Conservation (phyloP, 1,284 basidiomycete species). For the Exobasidium cylindrosporum region DNA sequence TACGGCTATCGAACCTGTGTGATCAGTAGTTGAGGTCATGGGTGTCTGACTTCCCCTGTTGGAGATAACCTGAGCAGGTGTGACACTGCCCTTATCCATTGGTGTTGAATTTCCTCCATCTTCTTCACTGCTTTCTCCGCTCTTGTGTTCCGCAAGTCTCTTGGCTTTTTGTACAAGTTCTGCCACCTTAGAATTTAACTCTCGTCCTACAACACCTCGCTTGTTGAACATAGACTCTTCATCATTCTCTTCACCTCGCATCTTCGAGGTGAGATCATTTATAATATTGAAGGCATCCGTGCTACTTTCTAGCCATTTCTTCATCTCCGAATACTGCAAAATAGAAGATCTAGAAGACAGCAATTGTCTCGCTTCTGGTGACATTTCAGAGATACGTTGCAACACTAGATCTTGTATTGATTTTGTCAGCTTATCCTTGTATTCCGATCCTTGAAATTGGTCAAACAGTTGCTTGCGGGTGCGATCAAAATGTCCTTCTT, state of each 20-base stretch:
- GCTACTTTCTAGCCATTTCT: neutral
- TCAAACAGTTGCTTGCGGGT: constrained; percentile 1
- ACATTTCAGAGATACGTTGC: neutral
- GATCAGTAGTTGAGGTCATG: neutral
- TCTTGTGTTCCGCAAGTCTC: constrained; percentile 10
- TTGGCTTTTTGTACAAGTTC: neutral
- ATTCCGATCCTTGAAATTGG: neutral
- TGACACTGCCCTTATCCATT: neutral
- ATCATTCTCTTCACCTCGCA: neutral
- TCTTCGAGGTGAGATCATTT: neutral
- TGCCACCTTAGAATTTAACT: neutral
- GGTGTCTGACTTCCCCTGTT: constrained; percentile 3
- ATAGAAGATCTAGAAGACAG: neutral
- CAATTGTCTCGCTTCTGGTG: neutral
- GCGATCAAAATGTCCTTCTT: constrained; percentile 13
- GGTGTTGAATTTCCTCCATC: constrained; percentile 21
- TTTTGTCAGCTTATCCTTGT: constrained; percentile 10
- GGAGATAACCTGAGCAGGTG: neutral
- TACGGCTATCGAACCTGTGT: too few relatives aligned
- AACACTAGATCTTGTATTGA: neutral
- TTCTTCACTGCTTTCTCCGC: constrained; percentile 43
- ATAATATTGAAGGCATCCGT: neutral
- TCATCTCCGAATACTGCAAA: constrained; percentile 6
- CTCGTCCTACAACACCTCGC: neutral
- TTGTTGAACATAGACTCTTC: neutral